Conservation (phyloP, 2,329 filamentous ascomycete genomes). For the Penicillium sp. region DNA sequence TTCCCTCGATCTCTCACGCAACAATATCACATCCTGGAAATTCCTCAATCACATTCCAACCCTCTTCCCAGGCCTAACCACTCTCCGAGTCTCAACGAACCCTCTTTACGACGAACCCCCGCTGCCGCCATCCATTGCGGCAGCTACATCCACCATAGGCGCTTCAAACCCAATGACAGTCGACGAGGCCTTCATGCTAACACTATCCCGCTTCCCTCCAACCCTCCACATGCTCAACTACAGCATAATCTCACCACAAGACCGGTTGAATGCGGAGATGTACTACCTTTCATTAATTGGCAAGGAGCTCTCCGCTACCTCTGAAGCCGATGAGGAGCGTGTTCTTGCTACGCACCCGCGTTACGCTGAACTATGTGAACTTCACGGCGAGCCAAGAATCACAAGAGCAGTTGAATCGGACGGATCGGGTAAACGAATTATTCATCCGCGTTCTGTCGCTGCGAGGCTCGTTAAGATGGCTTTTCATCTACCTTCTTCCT, state of each 20-base stretch:
- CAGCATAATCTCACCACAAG: conserved; percentile 65
- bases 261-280: conserved; percentile 84
- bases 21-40: conserved; percentile 67
- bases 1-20: conserved; percentile 74
- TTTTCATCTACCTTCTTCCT: conserved; percentile 54
- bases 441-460: conserved; percentile 75
- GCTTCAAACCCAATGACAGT: conserved; percentile 49
- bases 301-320: conserved; percentile 62
- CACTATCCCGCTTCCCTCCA: conserved; percentile 68
- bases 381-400: conserved; percentile 72
- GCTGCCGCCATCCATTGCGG: conserved; percentile 19
- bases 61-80: conserved; percentile 71
- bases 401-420: conserved; percentile 50
- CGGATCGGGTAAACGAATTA: conserved; percentile 42
- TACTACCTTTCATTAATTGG: conserved; percentile 89
- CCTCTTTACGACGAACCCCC: conserved; percentile 68
- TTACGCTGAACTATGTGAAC: conserved; percentile 70
- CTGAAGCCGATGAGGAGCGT: conserved; percentile 45
- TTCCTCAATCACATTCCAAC: conserved; percentile 70
- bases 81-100: conserved; percentile 81
- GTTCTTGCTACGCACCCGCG: conserved; percentile 68
- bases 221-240: conserved; percentile 63
- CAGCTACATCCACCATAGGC: conserved; percentile 35
- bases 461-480: conserved; percentile 67
- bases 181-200: conserved; percentile 88